Base-by-base conservation (phyloP, 139 green algal species). In the Coccomyxa sp. region DNA sequence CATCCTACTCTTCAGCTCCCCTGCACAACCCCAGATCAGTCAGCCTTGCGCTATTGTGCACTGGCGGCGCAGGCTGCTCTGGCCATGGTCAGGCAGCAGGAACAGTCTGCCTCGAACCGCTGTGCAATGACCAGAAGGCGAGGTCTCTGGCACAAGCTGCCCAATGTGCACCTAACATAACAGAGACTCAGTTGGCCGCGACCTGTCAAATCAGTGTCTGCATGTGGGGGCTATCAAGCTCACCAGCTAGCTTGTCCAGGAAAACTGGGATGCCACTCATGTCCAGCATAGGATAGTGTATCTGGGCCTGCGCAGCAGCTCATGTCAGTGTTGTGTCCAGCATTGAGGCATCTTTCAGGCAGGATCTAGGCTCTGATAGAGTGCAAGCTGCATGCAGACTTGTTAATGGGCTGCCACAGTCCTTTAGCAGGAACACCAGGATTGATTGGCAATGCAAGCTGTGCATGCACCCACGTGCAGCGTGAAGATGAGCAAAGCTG, bases 221-320 rank as follows among this genome's bases (percentile, higher is more conserved):
- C n/a, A n/a, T n/a, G n/a, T n/a, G n/a, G n/a, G 22, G 5, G 50
- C 27, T 64, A 6, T 6, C 27, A 22, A 2, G 5, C 27, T 64
- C 50, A 64, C 50, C 70, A 29, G 33, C 70, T 2, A 75, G 70
- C 33, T 75, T 14, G n/a, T 75, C 70, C 70, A 75, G 70, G 44
- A 54, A 75, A 29, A 14, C 24, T 2, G 10, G 1, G 1, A 75
- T 50, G 2, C 33, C 27, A 68, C 37, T 24, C 39, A 80, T 10
- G 36, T 82, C 68, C 24, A 36, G 44, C 22, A 34, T 29, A 7
- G 82, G 82, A 40, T 84, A 82, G 68, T 82, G 75, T 18, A 78
- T 73, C 79, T 82, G 76, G 40, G 79, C 82, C 79, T 84, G 76
- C 34, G n/a, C 50, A 64, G 27, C 4, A 64, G 2, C 50, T 27